Base-by-base conservation (phyloP, 108 stramenopile species). In the Thalassiosira profunda region DNA sequence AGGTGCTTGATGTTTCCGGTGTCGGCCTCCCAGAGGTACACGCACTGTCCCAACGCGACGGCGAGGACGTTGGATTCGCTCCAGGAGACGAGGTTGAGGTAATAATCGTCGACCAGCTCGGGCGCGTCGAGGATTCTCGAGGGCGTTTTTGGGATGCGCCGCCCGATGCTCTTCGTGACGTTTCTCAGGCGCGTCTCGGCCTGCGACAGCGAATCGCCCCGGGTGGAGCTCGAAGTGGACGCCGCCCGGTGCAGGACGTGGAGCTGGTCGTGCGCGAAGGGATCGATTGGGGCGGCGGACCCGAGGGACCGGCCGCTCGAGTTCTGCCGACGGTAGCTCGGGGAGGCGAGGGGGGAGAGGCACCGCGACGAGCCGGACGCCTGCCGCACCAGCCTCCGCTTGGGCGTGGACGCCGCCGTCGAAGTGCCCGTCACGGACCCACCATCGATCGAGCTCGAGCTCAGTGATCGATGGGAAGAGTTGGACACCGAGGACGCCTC, bases 1-100 rank as follows among this genome's bases (percentile, higher is more conserved):
- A 99, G 79, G 67, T 99, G 97, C 48, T 89, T 81, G 49, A 99
- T 99, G 63, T 86, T 84, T 5, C 99, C 99, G 29, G 92, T 89
- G n/a, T 78, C 87, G 0, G 99, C 98, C 68, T 99, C 92, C 99
- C 99, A 99, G 3, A 99, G 83, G 71, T 99, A 99, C 4, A 99
- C 98, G n/a, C 96, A 96, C 67, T 97, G 97, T 9, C 85, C 77
- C 30, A 99, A 69, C 3, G 99, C 99, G 4, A 99, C 98, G 5
- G 99, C 99, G 17, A 99, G 74, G 37, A 96, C 64, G 72, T 99
- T 98, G 70, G 84, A 88, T 48, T 83, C 82, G 58, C 95, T 86
- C 98, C 98, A 99, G 51, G 87, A 88, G 7, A 99, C 74, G 18
- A 99, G 77, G 72, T 99, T 99, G 40, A 99, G 87, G 72, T 99